A percentile compares a stretch with the other conserved stretches of the same genome.
Evolutionary conservation across 169 alveolate species (phyloP).

Genomic region (Pseudocohnilembus persalinus): DNA sequence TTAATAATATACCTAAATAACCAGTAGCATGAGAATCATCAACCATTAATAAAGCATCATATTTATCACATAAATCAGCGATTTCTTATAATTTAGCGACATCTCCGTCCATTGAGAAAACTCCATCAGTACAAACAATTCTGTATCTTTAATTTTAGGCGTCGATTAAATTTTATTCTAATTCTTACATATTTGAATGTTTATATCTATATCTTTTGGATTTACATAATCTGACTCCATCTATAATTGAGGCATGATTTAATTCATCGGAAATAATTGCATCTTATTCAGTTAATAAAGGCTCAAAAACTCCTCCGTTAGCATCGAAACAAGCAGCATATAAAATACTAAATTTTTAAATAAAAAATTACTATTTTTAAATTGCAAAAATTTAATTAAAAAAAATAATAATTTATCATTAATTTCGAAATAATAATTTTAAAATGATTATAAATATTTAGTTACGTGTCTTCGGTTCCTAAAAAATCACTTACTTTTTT

Average conservation of each 20-base stretch:
- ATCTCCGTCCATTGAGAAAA: conserved; percentile 77
- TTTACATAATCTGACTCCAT: conserved; percentile 60
- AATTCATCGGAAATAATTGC: conserved; percentile 63
- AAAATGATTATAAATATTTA: too few species aligned
- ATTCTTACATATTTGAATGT: conserved; percentile 58
- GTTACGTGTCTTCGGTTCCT: conserved; percentile 48
- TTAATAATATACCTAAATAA: conserved; percentile 10
- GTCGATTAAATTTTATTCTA: conserved; percentile 43
- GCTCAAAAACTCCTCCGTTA: conserved; percentile 66
- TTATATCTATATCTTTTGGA: conserved; percentile 55
- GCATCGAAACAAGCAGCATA: conserved; percentile 67
- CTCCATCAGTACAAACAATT: conserved; percentile 69
- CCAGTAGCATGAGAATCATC: conserved; percentile 77
- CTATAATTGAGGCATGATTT: conserved; percentile 73
- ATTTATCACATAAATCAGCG: conserved; percentile 54
- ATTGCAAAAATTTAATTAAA: too few species aligned
- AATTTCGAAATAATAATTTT: too few species aligned
- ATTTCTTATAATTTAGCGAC: conserved; percentile 66
- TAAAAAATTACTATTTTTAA: too few species aligned
- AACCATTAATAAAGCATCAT: conserved; percentile 57
- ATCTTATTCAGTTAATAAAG: conserved; percentile 43
- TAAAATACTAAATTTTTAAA: conserved; percentile 12
- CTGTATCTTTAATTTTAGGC: conserved; percentile 29
- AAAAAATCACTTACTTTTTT: conserved; percentile 47
- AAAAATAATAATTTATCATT: too few species aligned